Conservation (phyloP, 192 early-diverging fungal species). For the Jimgerdemannia flammicorona region DNA sequence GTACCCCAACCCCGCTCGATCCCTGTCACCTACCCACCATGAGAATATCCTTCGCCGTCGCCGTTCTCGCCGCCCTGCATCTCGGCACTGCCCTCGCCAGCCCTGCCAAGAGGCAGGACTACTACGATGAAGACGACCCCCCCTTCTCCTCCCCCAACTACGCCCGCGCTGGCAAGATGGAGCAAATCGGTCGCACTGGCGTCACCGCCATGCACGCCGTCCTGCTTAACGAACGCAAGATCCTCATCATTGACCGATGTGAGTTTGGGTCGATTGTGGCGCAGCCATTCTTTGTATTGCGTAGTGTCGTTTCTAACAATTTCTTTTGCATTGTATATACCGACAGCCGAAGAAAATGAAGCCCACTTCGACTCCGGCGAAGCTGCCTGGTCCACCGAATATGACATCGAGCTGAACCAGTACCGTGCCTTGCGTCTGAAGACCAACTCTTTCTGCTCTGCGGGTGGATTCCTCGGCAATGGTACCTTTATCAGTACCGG, state of each 20-base stretch:
- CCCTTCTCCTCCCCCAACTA: slow-evolving; percentile 4
- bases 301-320: too few relatives aligned
- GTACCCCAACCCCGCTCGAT: too few relatives aligned
- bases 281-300: not conserved
- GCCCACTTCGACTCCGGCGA: slow-evolving; percentile 38
- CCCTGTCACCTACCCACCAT: not conserved
- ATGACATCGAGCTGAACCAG: slow-evolving; percentile 40
- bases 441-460: slow-evolving; percentile 57
- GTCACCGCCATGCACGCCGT: slow-evolving; percentile 49
- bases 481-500: slow-evolving; percentile 52
- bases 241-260: slow-evolving; percentile 52
- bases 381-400: slow-evolving; percentile 41
- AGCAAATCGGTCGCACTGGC: slow-evolving; percentile 32
- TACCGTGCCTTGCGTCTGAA: slow-evolving; percentile 40
- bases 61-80: not conserved
- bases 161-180: slow-evolving; percentile 23
- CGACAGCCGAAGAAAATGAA: slow-evolving; percentile 41
- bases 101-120: not conserved
- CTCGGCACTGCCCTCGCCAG: not conserved
- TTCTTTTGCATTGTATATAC: not conserved
- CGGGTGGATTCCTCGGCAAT: slow-evolving; percentile 49
- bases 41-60: not conserved
- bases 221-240: slow-evolving; percentile 38
- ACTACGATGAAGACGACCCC: not conserved
- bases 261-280: not conserved